A percentile compares a stretch with the other conserved stretches of the same genome.
Evolutionary conservation across 2,329 filamentous ascomycete species (phyloP).

Genomic region (Penicillium sp.): DNA sequence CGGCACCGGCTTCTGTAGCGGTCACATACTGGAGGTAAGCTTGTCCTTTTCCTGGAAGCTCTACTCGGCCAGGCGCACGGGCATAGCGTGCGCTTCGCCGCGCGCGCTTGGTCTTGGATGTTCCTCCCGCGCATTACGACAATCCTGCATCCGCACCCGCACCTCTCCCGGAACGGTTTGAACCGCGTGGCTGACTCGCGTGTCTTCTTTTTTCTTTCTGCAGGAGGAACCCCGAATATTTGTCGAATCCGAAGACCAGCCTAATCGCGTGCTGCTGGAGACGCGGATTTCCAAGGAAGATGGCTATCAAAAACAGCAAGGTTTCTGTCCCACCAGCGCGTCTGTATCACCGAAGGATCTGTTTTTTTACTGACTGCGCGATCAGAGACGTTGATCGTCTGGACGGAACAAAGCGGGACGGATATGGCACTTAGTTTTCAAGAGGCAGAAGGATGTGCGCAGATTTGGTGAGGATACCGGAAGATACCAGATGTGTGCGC

Average conservation of each 20-base stretch:
- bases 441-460: slow-evolving; percentile 88
- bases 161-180: not conserved
- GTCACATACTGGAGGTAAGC: slow-evolving; percentile 71
- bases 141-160: slow-evolving; percentile 5
- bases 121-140: not conserved
- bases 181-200: slow-evolving; percentile 1
- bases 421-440: slow-evolving; percentile 99
- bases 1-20: slow-evolving; percentile 92
- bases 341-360: slow-evolving; percentile 12
- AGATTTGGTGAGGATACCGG: slow-evolving; percentile 70
- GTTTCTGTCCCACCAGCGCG: slow-evolving; percentile 50
- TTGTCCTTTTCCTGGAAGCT: slow-evolving; percentile 3
- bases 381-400: slow-evolving; percentile 92
- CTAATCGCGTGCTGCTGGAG: slow-evolving; percentile 78
- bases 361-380: slow-evolving; percentile 21
- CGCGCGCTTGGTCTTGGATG: slow-evolving; percentile 14
- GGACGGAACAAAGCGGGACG: slow-evolving; percentile 87
- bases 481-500: not conserved
- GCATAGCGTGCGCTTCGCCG: slow-evolving; percentile 4
- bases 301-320: slow-evolving; percentile 97
- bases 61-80: not conserved
- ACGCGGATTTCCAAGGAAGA: slow-evolving; percentile 91
- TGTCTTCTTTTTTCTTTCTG: slow-evolving; percentile 15
- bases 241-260: slow-evolving; percentile 91
- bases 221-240: slow-evolving; percentile 82